Percentiles rank a stretch among this genome's conserved stretches.
These are phyloP conservation scores for Sarocladium oryzae DNA, from an alignment of 2,329 filamentous ascomycete genomes.

Conservation along the genomic window DNA sequence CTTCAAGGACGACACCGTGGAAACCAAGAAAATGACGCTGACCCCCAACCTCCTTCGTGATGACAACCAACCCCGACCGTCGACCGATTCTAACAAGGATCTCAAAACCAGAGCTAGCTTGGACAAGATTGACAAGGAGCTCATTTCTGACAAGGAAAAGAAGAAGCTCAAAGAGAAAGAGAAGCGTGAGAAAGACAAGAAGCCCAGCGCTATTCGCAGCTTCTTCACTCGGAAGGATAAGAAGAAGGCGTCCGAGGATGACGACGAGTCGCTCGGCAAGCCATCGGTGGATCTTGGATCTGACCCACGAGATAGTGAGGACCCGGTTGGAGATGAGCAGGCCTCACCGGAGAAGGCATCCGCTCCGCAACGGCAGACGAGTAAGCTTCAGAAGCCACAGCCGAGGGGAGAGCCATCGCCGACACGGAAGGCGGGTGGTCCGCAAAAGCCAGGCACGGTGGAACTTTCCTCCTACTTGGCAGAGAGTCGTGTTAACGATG, in stretches of 20 bases:
- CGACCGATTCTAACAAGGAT: slow-evolving; percentile 36
- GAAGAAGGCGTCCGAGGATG: slow-evolving; percentile 49
- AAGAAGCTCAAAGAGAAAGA: slow-evolving; percentile 70
- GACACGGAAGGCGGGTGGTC: slow-evolving; percentile 29
- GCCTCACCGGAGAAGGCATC: slow-evolving; percentile 37
- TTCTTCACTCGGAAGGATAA: slow-evolving; percentile 59
- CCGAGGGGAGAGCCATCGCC: slow-evolving; percentile 43
- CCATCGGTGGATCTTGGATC: slow-evolving; percentile 50
- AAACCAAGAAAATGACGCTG: slow-evolving; percentile 95
- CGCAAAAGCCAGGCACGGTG: slow-evolving; percentile 24
- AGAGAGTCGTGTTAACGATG: slow-evolving; percentile 42
- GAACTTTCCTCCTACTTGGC: slow-evolving; percentile 37
- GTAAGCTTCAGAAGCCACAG: slow-evolving; percentile 66
- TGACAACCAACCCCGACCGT: slow-evolving; percentile 57
- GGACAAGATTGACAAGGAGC: slow-evolving; percentile 56
- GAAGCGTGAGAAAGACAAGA: slow-evolving; percentile 65
- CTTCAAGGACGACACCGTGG: slow-evolving; percentile 91
- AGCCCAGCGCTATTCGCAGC: slow-evolving; percentile 49
- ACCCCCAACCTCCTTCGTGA: slow-evolving; percentile 89
- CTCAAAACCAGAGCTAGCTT: slow-evolving; percentile 58
- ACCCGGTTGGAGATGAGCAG: slow-evolving; percentile 35
- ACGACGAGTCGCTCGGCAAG: slow-evolving; percentile 57
- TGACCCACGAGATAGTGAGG: slow-evolving; percentile 38
- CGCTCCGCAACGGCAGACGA: slow-evolving; percentile 47
- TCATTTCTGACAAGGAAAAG: slow-evolving; percentile 63